A percentile compares a stretch with the other conserved stretches of the same genome.
Evolutionary conservation across 495 filamentous ascomycete species (phyloP).

Genomic region (Penicillium roqueforti): DNA sequence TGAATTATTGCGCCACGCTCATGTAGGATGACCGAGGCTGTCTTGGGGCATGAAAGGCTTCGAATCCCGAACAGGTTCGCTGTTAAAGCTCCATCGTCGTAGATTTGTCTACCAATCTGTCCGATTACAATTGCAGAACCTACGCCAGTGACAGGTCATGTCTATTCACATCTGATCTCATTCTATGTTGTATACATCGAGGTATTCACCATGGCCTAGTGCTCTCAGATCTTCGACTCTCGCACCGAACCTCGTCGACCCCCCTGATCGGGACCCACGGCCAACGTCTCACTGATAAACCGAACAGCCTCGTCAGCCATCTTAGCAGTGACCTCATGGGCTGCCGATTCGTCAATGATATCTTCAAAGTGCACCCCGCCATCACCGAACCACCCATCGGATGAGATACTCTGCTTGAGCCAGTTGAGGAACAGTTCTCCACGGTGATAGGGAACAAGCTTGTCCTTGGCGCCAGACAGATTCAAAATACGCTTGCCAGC

Average conservation of each 20-base stretch:
- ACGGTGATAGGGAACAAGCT: slow-evolving; percentile 75
- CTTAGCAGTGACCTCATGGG: slow-evolving; percentile 64
- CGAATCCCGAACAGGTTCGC: not conserved
- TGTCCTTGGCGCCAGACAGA: slow-evolving; percentile 72
- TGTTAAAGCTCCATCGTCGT: not conserved
- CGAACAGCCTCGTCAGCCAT: slow-evolving; percentile 70
- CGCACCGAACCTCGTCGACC: slow-evolving; percentile 33
- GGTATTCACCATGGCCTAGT: slow-evolving; percentile 1
- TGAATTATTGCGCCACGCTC: not conserved
- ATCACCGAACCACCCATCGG: slow-evolving; percentile 54
- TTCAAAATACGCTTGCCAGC: slow-evolving; percentile 73
- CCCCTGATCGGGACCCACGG: slow-evolving; percentile 13
- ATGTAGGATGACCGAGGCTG: slow-evolving; percentile 1
- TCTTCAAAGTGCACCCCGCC: slow-evolving; percentile 62
- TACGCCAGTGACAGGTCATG: not conserved
- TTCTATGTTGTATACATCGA: slow-evolving; percentile 2
- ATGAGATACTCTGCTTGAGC: slow-evolving; percentile 57
- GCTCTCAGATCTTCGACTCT: slow-evolving; percentile 39
- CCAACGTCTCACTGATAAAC: slow-evolving; percentile 56
- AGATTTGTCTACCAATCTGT: not conserved
- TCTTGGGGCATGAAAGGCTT: not conserved
- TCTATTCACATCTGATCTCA: not conserved
- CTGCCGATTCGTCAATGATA: slow-evolving; percentile 65
- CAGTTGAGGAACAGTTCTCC: slow-evolving; percentile 65
- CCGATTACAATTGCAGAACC: not conserved